Conservation (phyloP, 495 filamentous ascomycete species). For the Pseudomonodictys pantanalensis region DNA sequence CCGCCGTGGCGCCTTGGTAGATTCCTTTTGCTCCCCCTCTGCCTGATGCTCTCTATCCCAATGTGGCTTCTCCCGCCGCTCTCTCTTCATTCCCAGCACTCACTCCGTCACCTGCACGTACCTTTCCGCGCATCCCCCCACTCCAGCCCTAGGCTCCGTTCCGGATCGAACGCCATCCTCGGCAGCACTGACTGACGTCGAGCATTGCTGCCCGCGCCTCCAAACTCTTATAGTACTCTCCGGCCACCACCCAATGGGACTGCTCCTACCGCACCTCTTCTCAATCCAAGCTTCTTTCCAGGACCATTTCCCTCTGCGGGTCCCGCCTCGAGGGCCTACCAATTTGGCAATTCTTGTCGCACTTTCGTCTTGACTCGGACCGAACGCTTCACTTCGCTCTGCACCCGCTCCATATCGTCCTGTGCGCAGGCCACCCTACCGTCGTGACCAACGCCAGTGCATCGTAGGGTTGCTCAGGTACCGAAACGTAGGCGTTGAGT, state of each 20-base stretch:
- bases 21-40: constrained; percentile 19
- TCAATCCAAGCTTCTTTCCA: no score
- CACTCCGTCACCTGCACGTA: background rate
- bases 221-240: constrained; percentile 3
- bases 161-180: constrained; percentile 19
- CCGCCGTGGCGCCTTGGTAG: constrained; percentile 18
- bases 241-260: constrained; percentile 24
- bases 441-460: constrained; percentile 13
- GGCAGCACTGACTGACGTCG: background rate
- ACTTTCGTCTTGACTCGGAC: constrained; percentile 32
- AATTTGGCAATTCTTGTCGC: constrained; percentile 31
- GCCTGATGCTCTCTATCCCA: constrained; percentile 21
- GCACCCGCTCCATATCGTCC: constrained; percentile 24
- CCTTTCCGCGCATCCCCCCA: constrained; percentile 9
- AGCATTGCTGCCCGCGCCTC: background rate
- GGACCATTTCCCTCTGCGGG: background rate
- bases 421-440: constrained; percentile 15
- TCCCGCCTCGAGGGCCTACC: constrained; percentile 19
- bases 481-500: constrained; percentile 22
- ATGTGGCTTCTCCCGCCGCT: constrained; percentile 23
- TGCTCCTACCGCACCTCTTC: constrained; percentile 1
- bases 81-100: constrained; percentile 2
- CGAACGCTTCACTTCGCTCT: constrained; percentile 24
- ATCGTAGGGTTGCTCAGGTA: constrained; percentile 1
- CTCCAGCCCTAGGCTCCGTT: constrained; percentile 20